Evolutionary conservation across 2,329 filamentous ascomycete species (phyloP), one percentile per base, ranked within the genome.

Genomic region (Sarocladium strictum): DNA sequence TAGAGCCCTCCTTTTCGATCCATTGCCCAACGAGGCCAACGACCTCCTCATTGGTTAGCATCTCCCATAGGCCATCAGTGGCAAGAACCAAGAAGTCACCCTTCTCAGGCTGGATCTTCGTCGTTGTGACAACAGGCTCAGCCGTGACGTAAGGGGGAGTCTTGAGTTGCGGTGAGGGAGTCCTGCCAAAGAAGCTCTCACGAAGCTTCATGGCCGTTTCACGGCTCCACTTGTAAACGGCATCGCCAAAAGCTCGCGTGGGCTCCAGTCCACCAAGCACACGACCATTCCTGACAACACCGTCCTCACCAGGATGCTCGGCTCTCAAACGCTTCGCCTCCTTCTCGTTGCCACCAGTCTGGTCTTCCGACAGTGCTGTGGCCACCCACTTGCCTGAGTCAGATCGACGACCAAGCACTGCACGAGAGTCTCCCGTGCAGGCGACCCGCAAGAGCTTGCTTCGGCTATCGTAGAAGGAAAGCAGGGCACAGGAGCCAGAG

Each of bases 1-100:
- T 69, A 55, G 65, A 68, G 33, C 75, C 74, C 67, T 97, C 88
- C 21, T 83, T 84, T 69, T 99, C 94, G 49, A 99, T 84, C 94
- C 94, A 99, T 69, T 96, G 90, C 15, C 93, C 95, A 3, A 99
- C 94, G 2, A 99, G 82, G 1, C 94, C 94, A 52, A 99, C 89
- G 1, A 97, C 94, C 74, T 99, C 94, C 67, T 99, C 94, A 64
- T 97, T 99, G 49, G 90, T 97, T 58, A 99, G 79, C 94, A 97
- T 97, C 72, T 99, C 94, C 94, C 94, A 99, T 1, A 99, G 79
- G 3, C 94, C 94, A 67, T 99, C 94, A 0, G 94, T 97, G 21
- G 94, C 94, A 78, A 99, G 86, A 58, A 99, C 93, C 12, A 99
- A 78, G 64, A 99, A 99, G 67, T 99, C 94, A 45, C 93, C 92